Percentiles rank a stretch among this genome's conserved stretches.
Evolutionary conservation across 164 flowering plant species (phyloP).

Genomic region (Umbellularia californica): DNA sequence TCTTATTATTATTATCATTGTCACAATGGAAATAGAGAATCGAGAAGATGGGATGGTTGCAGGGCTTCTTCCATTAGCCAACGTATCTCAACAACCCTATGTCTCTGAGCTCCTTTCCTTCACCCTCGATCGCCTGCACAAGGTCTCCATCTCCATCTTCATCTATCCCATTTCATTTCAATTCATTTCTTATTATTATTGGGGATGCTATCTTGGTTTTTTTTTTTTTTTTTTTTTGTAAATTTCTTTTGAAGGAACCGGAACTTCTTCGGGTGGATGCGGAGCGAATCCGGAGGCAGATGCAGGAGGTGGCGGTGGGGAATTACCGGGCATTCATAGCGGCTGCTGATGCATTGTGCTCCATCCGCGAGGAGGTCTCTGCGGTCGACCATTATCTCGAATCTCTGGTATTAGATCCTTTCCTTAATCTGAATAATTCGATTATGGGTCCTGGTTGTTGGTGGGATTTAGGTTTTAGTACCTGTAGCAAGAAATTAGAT

Average conservation of each 20-base stretch:
- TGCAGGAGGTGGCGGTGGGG: slow-evolving; percentile 96
- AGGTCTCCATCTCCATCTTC: slow-evolving; percentile 32
- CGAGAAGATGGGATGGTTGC: slow-evolving; percentile 32
- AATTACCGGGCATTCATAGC: slow-evolving; percentile 93
- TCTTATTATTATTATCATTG: neutral
- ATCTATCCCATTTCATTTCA: neutral
- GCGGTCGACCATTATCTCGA: slow-evolving; percentile 82
- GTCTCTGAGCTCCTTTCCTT: slow-evolving; percentile 97
- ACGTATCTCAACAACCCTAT: slow-evolving; percentile 82
- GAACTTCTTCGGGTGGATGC: slow-evolving; percentile 95
- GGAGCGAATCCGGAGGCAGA: slow-evolving; percentile 86
- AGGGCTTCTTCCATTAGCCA: slow-evolving; percentile 59
- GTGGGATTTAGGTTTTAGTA: no score
- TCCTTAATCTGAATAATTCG: neutral
- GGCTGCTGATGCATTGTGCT: slow-evolving; percentile 82
- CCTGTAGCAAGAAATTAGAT: no score
- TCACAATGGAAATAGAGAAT: slow-evolving; percentile 33
- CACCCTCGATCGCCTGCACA: slow-evolving; percentile 99
- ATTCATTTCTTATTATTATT: neutral
- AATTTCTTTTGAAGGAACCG: slow-evolving; percentile 53
- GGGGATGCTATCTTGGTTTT: no score
- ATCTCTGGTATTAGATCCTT: slow-evolving; percentile 46
- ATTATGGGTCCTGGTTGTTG: no score
- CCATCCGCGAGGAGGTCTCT: slow-evolving; percentile 70
- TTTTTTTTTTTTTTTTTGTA: neutral